Conservation (phyloP, 129 eudicot species). For the Mikania micrantha region DNA sequence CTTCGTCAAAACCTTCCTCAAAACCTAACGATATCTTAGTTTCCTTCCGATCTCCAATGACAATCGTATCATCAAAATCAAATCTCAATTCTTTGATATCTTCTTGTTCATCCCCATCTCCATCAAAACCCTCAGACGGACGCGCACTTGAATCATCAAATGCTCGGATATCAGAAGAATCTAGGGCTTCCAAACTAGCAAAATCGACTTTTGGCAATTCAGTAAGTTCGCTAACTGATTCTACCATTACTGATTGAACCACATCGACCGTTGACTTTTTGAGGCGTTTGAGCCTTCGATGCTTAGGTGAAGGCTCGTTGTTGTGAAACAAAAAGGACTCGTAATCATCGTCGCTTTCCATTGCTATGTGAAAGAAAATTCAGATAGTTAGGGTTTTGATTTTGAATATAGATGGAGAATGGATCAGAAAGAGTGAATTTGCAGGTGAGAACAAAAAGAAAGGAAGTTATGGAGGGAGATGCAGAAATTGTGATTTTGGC, state of each 20-base stretch:
- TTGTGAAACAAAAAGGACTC: slow-evolving; percentile 37
- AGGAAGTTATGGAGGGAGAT: not conserved
- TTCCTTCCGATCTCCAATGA: slow-evolving; percentile 1
- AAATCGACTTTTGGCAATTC: slow-evolving; percentile 40
- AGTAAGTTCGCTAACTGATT: slow-evolving; percentile 18
- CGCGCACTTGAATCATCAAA: slow-evolving; percentile 27
- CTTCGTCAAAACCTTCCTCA: not conserved
- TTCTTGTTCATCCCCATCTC: not conserved
- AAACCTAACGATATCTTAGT: not conserved
- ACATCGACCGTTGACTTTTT: slow-evolving; percentile 31
- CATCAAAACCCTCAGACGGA: slow-evolving; percentile 11
- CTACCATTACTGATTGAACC: slow-evolving; percentile 3
- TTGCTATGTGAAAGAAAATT: slow-evolving; percentile 9
- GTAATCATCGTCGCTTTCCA: slow-evolving; percentile 78
- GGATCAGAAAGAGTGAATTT: slow-evolving; percentile 17
- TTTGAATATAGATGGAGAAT: not conserved
- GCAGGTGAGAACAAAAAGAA: not conserved
- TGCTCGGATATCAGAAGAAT: slow-evolving; percentile 14
- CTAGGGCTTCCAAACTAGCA: slow-evolving; percentile 42
- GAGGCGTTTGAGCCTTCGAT: slow-evolving; percentile 53
- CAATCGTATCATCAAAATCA: slow-evolving; percentile 11
- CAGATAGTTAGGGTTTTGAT: not conserved
- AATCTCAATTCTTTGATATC: not conserved
- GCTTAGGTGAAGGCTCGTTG: slow-evolving; percentile 32
- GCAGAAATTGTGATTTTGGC: slow-evolving; percentile 32